phyloP scores from a whole-genome alignment of 495 filamentous ascomycete genomes.

The Trichoderma orchidacearum region DNA sequence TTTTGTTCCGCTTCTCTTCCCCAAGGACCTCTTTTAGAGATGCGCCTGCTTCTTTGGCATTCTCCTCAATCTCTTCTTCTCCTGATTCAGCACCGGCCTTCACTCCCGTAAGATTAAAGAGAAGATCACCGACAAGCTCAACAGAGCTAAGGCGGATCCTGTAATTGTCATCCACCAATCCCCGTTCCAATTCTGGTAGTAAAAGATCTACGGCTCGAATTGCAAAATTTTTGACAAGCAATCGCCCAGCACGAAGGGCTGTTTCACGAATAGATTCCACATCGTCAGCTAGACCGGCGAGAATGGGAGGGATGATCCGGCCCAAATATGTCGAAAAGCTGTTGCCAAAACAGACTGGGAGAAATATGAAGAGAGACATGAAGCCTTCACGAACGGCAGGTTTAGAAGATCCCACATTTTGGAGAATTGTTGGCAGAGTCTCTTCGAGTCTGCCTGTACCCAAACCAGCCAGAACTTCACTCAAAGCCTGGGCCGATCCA shows the following conservation, averaged over 20 bases:
- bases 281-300: constrained; percentile 89
- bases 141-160: constrained; percentile 96
- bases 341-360: constrained; percentile 97
- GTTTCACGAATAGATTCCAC: constrained; percentile 91
- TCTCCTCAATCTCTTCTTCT: constrained; percentile 56
- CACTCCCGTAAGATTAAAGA: constrained; percentile 97
- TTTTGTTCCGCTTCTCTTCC: constrained; percentile 88
- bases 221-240: constrained; percentile 96
- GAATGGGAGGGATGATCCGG: constrained; percentile 91
- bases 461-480: constrained; percentile 88
- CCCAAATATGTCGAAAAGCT: constrained; percentile 93
- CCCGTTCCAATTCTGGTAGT: constrained; percentile 87
- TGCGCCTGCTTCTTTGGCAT: constrained; percentile 68
- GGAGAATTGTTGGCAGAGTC: constrained; percentile 88
- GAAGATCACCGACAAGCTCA: constrained; percentile 87
- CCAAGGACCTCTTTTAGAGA: constrained; percentile 88
- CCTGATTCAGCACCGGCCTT: constrained; percentile 63
- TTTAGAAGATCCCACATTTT: constrained; percentile 89
- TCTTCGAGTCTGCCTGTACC: constrained; percentile 88
- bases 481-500: constrained; percentile 92
- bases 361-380: constrained; percentile 98
- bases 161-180: constrained; percentile 88
- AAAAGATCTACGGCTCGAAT: constrained; percentile 87
- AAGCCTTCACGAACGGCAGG: constrained; percentile 88
- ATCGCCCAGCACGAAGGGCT: constrained; percentile 77